Evolutionary conservation across 2,329 filamentous ascomycete species (phyloP).

Genomic region (Aspergillus melleus): DNA sequence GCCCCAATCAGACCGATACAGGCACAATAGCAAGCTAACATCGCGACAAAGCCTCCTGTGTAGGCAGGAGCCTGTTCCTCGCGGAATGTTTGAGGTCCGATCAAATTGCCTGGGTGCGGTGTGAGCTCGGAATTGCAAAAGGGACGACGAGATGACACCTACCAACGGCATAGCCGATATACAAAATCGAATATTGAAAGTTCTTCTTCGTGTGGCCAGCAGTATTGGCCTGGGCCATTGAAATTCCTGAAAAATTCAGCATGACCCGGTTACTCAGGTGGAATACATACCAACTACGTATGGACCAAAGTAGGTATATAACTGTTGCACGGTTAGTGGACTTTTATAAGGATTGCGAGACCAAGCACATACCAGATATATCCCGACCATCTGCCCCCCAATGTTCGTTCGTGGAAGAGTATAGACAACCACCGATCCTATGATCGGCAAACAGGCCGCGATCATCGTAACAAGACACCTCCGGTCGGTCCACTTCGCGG

Average conservation of each 20-base stretch:
- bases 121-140: background rate
- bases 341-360: background rate
- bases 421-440: conserved; percentile 33
- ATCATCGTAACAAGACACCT: conserved; percentile 32
- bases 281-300: conserved; percentile 26
- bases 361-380: conserved; percentile 32
- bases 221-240: conserved; percentile 33
- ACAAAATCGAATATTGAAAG: conserved; percentile 40
- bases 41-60: conserved; percentile 37
- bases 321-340: conserved; percentile 6
- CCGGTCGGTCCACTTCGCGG: conserved; percentile 30
- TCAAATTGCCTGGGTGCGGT: conserved; percentile 34
- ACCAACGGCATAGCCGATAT: conserved; percentile 40
- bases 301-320: conserved; percentile 43
- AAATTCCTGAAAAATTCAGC: conserved; percentile 15
- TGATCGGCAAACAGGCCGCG: conserved; percentile 30
- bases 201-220: conserved; percentile 45
- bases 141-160: background rate
- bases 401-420: conserved; percentile 33
- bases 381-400: conserved; percentile 41
- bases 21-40: conserved; percentile 37
- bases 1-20: conserved; percentile 32
- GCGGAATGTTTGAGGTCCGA: conserved; percentile 46
- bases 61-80: conserved; percentile 42
- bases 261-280: background rate